Percentiles rank a stretch among this genome's conserved stretches.
phyloP scores from a whole-genome alignment of 2,329 filamentous ascomycete species.

The Pseudogymnoascus sp. region DNA sequence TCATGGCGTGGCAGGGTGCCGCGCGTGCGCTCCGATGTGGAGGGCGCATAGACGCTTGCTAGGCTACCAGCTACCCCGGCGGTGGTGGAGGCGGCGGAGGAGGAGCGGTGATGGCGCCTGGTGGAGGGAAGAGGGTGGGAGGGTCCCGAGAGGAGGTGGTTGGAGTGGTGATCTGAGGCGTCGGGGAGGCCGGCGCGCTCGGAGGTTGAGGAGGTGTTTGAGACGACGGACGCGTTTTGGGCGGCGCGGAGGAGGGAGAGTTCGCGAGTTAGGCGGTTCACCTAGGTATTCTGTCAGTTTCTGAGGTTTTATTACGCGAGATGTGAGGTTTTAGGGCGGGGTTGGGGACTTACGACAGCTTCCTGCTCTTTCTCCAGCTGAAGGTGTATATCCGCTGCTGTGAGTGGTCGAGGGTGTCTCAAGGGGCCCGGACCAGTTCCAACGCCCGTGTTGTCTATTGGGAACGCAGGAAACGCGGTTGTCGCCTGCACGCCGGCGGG shows the following conservation, averaged over 20 bases:
- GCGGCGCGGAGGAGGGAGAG: slow-evolving; percentile 70
- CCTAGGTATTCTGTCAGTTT: slow-evolving; percentile 39
- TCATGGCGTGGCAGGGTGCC: slow-evolving; percentile 18
- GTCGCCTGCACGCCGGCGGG: not conserved
- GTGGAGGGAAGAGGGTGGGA: slow-evolving; percentile 48
- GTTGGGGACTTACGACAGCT: slow-evolving; percentile 60
- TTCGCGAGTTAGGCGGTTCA: slow-evolving; percentile 88
- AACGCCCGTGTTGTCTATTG: slow-evolving; percentile 36
- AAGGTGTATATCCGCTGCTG: slow-evolving; percentile 78
- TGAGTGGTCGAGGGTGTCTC: slow-evolving; percentile 79
- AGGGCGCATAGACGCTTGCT: slow-evolving; percentile 40
- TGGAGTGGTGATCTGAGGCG: slow-evolving; percentile 37
- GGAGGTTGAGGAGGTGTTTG: slow-evolving; percentile 56
- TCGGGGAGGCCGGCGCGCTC: slow-evolving; percentile 38
- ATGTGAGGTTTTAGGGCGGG: not conserved
- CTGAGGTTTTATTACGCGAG: slow-evolving; percentile 4
- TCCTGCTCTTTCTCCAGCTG: slow-evolving; percentile 94
- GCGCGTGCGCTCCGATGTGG: slow-evolving; percentile 21
- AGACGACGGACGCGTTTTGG: slow-evolving; percentile 58
- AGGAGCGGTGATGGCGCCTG: slow-evolving; percentile 47
- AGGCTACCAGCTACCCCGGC: slow-evolving; percentile 39
- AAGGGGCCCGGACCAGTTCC: slow-evolving; percentile 61
- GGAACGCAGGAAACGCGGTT: not conserved
- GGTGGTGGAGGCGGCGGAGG: slow-evolving; percentile 41
- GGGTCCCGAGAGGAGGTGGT: slow-evolving; percentile 49